These are phyloP conservation scores for Phalaenopsis hybrid DNA, from an alignment of 116 monocot genomes.

Conservation along the genomic window DNA sequence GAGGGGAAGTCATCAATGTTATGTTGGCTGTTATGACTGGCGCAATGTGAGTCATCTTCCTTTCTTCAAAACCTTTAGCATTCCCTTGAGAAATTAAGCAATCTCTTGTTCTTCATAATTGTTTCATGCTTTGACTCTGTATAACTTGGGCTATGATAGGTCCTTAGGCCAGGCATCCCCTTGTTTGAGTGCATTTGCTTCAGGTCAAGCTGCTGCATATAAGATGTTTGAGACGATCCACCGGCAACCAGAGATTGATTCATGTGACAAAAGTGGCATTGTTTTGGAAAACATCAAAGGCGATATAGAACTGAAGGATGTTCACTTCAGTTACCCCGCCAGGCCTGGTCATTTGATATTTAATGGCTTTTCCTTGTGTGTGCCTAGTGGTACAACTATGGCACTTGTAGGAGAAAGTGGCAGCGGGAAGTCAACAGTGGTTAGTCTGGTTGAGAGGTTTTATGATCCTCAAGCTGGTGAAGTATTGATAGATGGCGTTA, in stretches of 20 bases:
- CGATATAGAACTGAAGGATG: slow-evolving; percentile 41
- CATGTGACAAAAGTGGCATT: slow-evolving; percentile 22
- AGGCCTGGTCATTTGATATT: slow-evolving; percentile 52
- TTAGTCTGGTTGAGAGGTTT: slow-evolving; percentile 61
- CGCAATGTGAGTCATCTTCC: slow-evolving; percentile 37
- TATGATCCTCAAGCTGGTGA: slow-evolving; percentile 64
- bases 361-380: slow-evolving; percentile 43
- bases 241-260: slow-evolving; percentile 48
- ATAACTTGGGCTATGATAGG: slow-evolving; percentile 13
- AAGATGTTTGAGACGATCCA: slow-evolving; percentile 66
- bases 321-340: slow-evolving; percentile 57
- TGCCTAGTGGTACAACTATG: slow-evolving; percentile 45
- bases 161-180: slow-evolving; percentile 62
- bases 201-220: slow-evolving; percentile 65
- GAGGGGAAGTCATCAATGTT: slow-evolving; percentile 44
- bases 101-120: neutral
- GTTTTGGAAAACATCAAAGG: slow-evolving; percentile 48
- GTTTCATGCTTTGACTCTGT: neutral
- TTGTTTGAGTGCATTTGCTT: slow-evolving; percentile 43
- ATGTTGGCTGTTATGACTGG: slow-evolving; percentile 47
- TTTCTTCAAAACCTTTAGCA: neutral
- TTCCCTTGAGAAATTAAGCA: neutral
- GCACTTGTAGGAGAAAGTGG: slow-evolving; percentile 73
- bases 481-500: slow-evolving; percentile 58
- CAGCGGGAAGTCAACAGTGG: slow-evolving; percentile 63